Evolutionary conservation across 2,329 filamentous ascomycete species (phyloP), one percentile per base, ranked within the genome.

Genomic region (Fusarium sp.): DNA sequence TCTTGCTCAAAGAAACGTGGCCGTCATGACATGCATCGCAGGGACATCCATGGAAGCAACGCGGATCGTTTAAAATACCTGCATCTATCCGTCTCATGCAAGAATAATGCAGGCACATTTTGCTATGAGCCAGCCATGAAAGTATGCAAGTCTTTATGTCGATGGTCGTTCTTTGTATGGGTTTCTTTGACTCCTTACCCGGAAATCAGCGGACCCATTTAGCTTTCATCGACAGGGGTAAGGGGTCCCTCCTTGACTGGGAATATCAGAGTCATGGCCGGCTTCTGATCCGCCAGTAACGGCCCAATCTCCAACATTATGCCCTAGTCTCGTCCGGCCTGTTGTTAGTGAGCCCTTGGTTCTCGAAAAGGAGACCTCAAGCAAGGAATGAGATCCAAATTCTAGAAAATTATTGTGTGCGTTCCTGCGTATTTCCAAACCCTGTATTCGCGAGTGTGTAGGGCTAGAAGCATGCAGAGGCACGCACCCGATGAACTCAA

Each of bases 11-110:
- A 18, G 51, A 64, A 68, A 70, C 69, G 64, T 75, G 63, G 69
- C 59, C 58, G 65, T 72, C 71, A 72, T 75, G 72, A 68, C 67
- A 59, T 74, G 69, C 71, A 73, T 59, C 51, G 20, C 58, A 59
- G 49, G 58, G 51, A 60, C 63, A 57, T 47, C 60, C 70, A 59
- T 61, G 68, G 56, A 66, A 43, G 45, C 42, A 45, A 55, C 63
- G 55, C 68, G 47, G 61, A 55, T 69, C 28, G 64, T 51, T 54
- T 40, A 51, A 49, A 66, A 66, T 47, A 62, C 42, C 42, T 69
- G 50, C 53, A 53, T 55, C 18, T 32, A 55, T 23, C n/a, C 25
- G 21, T 37, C 43, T 50, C 41, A 55, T 56, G 66, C 55, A 54
- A 32, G 58, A 69, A 70, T 67, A 67, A 69, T 55, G 61, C 55